Base-by-base conservation (phyloP, 2,329 filamentous ascomycete species). In the Coccinonectria pachysandricola region DNA sequence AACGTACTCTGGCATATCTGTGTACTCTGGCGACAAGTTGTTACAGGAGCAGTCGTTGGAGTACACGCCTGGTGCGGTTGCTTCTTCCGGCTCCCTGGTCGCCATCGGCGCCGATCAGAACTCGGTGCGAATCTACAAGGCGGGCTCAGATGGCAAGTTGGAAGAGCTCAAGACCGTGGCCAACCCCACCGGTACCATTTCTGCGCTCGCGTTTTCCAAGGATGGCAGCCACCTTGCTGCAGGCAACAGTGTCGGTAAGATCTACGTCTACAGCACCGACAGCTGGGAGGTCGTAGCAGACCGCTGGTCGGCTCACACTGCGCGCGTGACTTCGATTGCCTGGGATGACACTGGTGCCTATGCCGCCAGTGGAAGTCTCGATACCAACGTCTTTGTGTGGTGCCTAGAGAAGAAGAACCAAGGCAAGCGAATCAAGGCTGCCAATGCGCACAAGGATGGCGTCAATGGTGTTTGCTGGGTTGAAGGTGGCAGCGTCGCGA, bases 371-470 rank as follows among this genome's bases (percentile, higher is more conserved):
- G 88, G 87, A 8, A 79, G 75, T 23, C 60, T 98, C 25, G 91
- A 98, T 52, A 95, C 88, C 0, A 86, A 93, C 47, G 71, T 98
- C 12, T 87, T 84, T 50, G 76, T 94, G 15, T 98, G 91, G 85
- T 94, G 84, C 52, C 56, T 95, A 30, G 66, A 62, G 19, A 82
- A 84, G 50, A 67, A 58, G 35, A 79, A 83, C 45, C 88, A 88
- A 1, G 86, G 84, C 3, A 82, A 82, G 55, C 71, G 88, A 41
- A 71, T 92, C 41, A 88, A 91, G 62, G 79, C 76, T 9, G 59
- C 75, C 12, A 93, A 94, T 49, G 86, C 88, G 25, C 91, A 98
- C 60, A 95, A 95, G 60, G 91, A 96, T 49, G 91, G 91, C 7
- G 86, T 96, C 11, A 85, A 80, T 41, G 88, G 83, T 10, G 79